A percentile compares a stretch with the other conserved stretches of the same genome.
Evolutionary conservation across 768 basidiomycete species (phyloP).

Genomic region (Naematelia aurantialba): DNA sequence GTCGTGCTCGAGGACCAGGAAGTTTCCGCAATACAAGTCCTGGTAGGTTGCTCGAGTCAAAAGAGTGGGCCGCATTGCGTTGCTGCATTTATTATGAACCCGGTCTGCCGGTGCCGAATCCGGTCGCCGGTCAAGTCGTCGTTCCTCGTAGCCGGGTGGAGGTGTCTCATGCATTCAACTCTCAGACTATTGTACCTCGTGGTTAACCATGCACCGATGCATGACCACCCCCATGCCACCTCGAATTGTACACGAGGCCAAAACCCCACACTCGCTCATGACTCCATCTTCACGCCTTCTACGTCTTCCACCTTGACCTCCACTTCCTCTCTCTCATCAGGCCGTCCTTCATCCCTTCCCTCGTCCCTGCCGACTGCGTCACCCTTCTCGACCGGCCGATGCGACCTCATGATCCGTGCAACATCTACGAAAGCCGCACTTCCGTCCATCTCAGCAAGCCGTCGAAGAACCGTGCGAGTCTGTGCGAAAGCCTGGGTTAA

Average conservation of each 20-base stretch:
- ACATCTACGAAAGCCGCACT: constrained; percentile 7
- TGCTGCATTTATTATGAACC: too few species aligned
- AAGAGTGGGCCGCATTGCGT: too few species aligned
- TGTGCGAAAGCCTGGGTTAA: constrained; percentile 5
- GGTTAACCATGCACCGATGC: constrained; percentile 1
- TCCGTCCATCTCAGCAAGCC: constrained; percentile 2
- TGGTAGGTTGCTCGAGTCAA: too few species aligned
- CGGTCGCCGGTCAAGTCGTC: too few species aligned
- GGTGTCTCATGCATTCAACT: too few species aligned
- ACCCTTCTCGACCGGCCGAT: not conserved
- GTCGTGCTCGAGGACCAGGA: too few species aligned
- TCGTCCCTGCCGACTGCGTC: not conserved
- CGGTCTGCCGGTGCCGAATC: too few species aligned
- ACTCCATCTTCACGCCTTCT: not conserved
- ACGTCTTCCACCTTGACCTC: not conserved
- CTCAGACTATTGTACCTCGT: too few species aligned
- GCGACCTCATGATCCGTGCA: not conserved
- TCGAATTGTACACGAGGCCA: not conserved
- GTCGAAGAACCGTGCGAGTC: not conserved
- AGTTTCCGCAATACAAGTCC: too few species aligned
- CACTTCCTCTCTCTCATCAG: not conserved
- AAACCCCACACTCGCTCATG: constrained; percentile 14
- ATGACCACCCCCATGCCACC: not conserved
- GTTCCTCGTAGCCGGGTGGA: too few species aligned
- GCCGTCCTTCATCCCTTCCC: not conserved